Conservation (phyloP, 2,329 filamentous ascomycete genomes). For the Nemania serpens region DNA sequence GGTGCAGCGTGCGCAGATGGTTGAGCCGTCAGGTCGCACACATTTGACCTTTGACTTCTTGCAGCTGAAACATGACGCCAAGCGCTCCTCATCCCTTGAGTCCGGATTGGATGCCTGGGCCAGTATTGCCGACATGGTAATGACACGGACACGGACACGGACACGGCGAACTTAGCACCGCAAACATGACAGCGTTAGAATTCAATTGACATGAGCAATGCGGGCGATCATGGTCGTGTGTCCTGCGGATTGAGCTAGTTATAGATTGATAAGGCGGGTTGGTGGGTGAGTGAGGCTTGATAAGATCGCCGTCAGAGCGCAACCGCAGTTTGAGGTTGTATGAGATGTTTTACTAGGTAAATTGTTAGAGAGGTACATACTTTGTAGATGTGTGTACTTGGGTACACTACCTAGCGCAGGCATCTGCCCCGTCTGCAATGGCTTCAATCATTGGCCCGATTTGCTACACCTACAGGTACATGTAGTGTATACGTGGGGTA, state of each 20-base stretch:
- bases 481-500: too few relatives aligned
- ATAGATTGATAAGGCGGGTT: background rate
- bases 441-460: too few relatives aligned
- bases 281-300: background rate
- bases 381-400: too few relatives aligned
- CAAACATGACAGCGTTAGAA: slow-evolving; percentile 22
- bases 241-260: background rate
- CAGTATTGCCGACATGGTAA: slow-evolving; percentile 34
- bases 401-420: too few relatives aligned
- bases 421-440: too few relatives aligned
- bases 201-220: background rate
- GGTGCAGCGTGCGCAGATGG: slow-evolving; percentile 40
- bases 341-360: too few relatives aligned
- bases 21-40: slow-evolving; percentile 37
- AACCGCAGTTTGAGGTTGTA: too few relatives aligned
- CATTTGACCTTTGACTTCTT: slow-evolving; percentile 44
- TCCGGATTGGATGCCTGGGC: slow-evolving; percentile 16
- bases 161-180: slow-evolving; percentile 17
- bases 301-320: too few relatives aligned
- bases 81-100: slow-evolving; percentile 37
- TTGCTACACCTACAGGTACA: too few relatives aligned
- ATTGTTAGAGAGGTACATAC: too few relatives aligned
- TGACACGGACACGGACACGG: slow-evolving; percentile 9
- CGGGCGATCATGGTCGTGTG: slow-evolving; percentile 16
- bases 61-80: slow-evolving; percentile 43